These are phyloP conservation scores for Trametes cingulata DNA, from an alignment of 768 basidiomycete species.

Conservation along the genomic window DNA sequence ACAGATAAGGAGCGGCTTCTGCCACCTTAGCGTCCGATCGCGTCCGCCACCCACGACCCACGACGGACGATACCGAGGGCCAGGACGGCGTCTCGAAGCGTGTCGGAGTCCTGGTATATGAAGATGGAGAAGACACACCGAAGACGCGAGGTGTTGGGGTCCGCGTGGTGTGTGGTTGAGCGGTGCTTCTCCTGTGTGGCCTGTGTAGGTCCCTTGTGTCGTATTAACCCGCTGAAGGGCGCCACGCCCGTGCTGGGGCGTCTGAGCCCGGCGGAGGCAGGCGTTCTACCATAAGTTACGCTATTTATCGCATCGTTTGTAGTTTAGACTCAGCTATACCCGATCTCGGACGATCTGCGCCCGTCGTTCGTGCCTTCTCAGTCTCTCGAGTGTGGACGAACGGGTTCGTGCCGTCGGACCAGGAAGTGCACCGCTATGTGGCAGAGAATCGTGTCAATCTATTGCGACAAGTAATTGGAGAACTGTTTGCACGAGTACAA, in stretches of 20 bases:
- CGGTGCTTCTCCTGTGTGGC: background rate
- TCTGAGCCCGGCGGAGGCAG: too few relatives aligned
- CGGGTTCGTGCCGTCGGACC: too few relatives aligned
- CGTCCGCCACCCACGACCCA: background rate
- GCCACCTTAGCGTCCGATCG: slow-evolving; percentile 27
- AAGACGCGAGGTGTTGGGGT: too few relatives aligned
- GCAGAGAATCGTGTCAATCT: too few relatives aligned
- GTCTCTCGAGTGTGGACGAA: background rate
- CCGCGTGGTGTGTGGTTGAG: background rate
- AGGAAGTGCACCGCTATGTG: too few relatives aligned
- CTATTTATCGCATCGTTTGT: background rate
- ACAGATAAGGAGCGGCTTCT: slow-evolving; percentile 63
- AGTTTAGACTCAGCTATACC: background rate
- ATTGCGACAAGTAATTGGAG: too few relatives aligned
- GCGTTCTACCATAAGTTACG: background rate
- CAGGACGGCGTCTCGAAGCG: background rate
- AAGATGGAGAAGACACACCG: too few relatives aligned
- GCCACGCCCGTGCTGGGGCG: too few relatives aligned
- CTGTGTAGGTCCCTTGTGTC: background rate
- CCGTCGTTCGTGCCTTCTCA: background rate
- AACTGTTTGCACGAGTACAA: too few relatives aligned
- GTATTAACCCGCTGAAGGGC: background rate
- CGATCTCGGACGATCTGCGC: background rate
- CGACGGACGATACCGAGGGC: background rate
- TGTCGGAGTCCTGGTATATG: too few relatives aligned